Percentiles rank a stretch among this genome's conserved stretches.
These are phyloP conservation scores for Dendrobium officinale DNA, from an alignment of 106 monocot genomes.

Conservation along the genomic window DNA sequence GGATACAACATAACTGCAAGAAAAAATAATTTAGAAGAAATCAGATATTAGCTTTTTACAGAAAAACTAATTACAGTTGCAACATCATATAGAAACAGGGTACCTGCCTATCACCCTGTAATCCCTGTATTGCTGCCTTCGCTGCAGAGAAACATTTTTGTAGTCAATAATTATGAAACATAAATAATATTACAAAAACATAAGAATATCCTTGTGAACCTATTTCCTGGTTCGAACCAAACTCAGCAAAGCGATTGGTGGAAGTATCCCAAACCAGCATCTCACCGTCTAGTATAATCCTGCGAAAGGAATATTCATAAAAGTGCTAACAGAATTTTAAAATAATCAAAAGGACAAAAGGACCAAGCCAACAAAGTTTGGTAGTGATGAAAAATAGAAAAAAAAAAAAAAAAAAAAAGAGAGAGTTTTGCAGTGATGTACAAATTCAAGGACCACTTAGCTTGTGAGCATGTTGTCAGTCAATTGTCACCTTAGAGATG, in stretches of 20 bases:
- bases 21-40: slow-evolving; percentile 10
- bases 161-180: slow-evolving; percentile 1
- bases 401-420: not conserved
- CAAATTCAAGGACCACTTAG: not conserved
- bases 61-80: slow-evolving; percentile 5
- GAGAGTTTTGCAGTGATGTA: not conserved
- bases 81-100: not conserved
- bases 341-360: not conserved
- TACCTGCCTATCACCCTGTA: slow-evolving; percentile 89
- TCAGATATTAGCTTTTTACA: slow-evolving; percentile 8
- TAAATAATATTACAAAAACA: slow-evolving; percentile 5
- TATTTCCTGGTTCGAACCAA: slow-evolving; percentile 85
- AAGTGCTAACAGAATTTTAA: not conserved
- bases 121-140: slow-evolving; percentile 81
- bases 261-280: slow-evolving; percentile 77
- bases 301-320: slow-evolving; percentile 5
- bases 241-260: slow-evolving; percentile 61
- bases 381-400: not conserved
- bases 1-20: slow-evolving; percentile 99
- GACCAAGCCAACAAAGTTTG: not conserved
- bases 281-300: slow-evolving; percentile 77
- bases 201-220: slow-evolving; percentile 16
- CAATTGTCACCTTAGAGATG: not conserved
- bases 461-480: not conserved
- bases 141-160: slow-evolving; percentile 43